Base-by-base conservation (phyloP, 345 rosid genomes). In the Noccaea bulbosa region DNA sequence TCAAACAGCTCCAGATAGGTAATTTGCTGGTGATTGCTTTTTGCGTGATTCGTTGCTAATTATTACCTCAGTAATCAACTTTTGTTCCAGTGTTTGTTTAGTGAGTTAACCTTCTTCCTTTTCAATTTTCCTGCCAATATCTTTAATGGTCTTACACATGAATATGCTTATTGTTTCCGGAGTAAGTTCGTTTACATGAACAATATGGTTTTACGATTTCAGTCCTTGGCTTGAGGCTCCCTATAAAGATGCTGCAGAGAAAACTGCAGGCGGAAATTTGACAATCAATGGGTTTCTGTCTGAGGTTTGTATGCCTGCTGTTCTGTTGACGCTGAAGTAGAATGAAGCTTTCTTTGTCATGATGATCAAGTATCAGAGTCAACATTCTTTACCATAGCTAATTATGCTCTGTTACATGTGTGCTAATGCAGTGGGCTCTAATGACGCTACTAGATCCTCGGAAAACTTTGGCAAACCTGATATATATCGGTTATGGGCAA, bases 1-100 rank as follows among this genome's bases (percentile, higher is more conserved):
- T 77, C 82, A 83, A 57, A 85, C 94, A 77, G 90, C 94, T 63
- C 94, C 97, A 16, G 92, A 85, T 73, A 88, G 86, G 94, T 91
- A 67, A 33, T 32, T 14, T 63, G 0, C n/a, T 17, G 39, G 24
- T 35, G 67, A 43, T 44, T 66, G 5, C 16, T 49, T 54, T 45
- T 63, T 57, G 51, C 4, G 33, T 48, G 30, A 22, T 70, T 64
- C 43, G 11, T 40, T 56, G 46, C 44, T 51, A 33, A 67, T 33
- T 67, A 40, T 49, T 27, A 38, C 60, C 66, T 47, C 35, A 52
- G 59, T 44, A 10, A 32, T 16, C 33, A 52, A 37, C 58, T 52
- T 44, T 65, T 64, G 65, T 14, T 38, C 35, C 45, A 39, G 41
- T 20, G 11, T 37, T 74, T 77, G 46, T 52, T 77, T 16, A 69